These are phyloP conservation scores for Penicillium sp. DNA, from an alignment of 2,329 filamentous ascomycete species.

Conservation along the genomic window DNA sequence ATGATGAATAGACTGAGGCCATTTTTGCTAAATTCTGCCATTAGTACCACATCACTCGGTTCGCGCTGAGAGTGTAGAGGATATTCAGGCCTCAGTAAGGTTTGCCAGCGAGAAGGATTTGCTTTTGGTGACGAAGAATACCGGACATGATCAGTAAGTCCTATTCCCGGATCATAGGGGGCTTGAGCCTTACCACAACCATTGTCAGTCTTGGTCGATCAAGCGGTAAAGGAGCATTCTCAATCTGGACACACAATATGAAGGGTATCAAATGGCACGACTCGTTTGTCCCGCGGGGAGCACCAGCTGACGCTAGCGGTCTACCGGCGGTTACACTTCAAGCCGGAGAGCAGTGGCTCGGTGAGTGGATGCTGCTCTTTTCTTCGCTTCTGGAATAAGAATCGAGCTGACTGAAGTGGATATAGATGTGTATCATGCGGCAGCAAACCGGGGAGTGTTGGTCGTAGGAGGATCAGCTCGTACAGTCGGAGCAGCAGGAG, in stretches of 20 bases:
- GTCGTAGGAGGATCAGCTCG: conserved; percentile 6
- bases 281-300: not conserved
- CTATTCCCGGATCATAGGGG: not conserved
- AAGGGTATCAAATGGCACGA: conserved; percentile 8
- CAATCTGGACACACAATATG: conserved; percentile 6
- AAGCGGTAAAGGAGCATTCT: conserved; percentile 5
- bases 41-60: not conserved
- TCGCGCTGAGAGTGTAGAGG: not conserved
- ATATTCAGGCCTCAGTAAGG: not conserved
- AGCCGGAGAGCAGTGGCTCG: not conserved
- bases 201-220: not conserved
- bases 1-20: not conserved
- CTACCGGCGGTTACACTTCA: not conserved
- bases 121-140: not conserved
- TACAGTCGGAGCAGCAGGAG: conserved; percentile 6
- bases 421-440: not conserved
- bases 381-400: not conserved
- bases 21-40: not conserved
- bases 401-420: not conserved
- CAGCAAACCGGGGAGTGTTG: not conserved
- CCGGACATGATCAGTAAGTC: not conserved
- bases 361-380: not conserved
- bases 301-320: not conserved
- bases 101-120: not conserved
- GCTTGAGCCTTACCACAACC: not conserved